These are phyloP conservation scores for Diutina siamensis DNA, from an alignment of 1,139 yeast species.

Conservation along the genomic window DNA sequence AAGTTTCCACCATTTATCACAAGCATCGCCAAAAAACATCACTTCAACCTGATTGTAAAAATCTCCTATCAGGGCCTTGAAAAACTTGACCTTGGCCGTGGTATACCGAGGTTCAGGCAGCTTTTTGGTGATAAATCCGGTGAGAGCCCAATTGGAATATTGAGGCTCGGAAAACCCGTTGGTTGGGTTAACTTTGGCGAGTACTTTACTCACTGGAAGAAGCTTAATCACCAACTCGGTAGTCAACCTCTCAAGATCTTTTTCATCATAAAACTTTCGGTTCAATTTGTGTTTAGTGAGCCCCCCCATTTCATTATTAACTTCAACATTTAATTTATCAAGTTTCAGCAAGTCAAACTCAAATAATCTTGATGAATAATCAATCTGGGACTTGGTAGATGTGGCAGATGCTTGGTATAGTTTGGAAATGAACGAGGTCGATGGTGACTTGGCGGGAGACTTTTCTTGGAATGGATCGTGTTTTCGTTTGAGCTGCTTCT, in stretches of 20 bases:
- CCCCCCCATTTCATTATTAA: neutral
- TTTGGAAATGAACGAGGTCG: neutral
- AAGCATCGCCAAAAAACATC: constrained; percentile 56
- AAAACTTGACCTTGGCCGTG: constrained; percentile 32
- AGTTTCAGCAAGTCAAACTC: neutral
- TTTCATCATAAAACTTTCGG: neutral
- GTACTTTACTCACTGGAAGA: constrained; percentile 42
- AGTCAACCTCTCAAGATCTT: constrained; percentile 15
- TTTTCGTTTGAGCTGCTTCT: neutral
- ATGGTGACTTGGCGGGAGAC: neutral
- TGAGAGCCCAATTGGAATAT: constrained; percentile 62
- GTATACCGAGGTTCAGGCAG: constrained; percentile 35
- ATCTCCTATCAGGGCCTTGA: constrained; percentile 58
- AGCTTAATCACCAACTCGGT: constrained; percentile 31
- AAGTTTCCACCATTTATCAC: constrained; percentile 60
- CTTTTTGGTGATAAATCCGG: constrained; percentile 57
- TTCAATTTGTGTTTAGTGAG: neutral
- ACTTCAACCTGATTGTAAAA: constrained; percentile 46
- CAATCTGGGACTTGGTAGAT: neutral
- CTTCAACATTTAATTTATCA: neutral
- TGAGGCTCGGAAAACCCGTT: constrained; percentile 62
- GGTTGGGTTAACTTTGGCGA: constrained; percentile 47
- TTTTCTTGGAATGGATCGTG: neutral
- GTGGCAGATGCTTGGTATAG: neutral
- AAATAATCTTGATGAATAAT: neutral